Percentiles rank a stretch among this genome's conserved stretches.
Conservation (phyloP, 441 rosid species). For the Geranium incanum region DNA sequence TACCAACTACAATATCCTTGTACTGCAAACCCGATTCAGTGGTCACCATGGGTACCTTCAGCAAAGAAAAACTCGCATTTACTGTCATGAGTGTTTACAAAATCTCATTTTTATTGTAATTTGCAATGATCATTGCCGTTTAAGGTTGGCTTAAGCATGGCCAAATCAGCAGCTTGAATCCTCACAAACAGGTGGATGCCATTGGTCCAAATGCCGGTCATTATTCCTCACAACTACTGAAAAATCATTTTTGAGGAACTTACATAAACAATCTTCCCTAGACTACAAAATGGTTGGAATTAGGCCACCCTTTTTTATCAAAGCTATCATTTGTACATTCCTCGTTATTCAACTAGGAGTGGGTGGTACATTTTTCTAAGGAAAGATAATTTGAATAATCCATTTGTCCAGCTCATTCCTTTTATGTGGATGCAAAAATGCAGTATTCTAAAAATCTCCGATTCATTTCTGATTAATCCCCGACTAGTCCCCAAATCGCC, state of each 20-base stretch:
- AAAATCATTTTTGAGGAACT: no score
- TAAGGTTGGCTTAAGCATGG: background rate
- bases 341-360: background rate
- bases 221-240: no score
- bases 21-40: slow-evolving; percentile 85
- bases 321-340: background rate
- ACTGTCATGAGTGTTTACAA: background rate
- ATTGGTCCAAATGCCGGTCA: background rate
- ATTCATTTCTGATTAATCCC: background rate
- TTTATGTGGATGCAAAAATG: background rate
- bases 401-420: background rate
- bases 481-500: no score
- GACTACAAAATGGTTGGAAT: no score
- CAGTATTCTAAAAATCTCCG: no score
- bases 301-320: no score
- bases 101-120: background rate
- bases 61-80: slow-evolving; percentile 7
- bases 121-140: background rate
- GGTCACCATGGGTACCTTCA: slow-evolving; percentile 78
- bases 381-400: background rate
- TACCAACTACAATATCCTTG: slow-evolving; percentile 82
- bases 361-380: background rate
- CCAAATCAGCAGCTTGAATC: background rate
- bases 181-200: no score
- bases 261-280: no score